Base-by-base conservation (phyloP, 1,284 basidiomycete genomes). In the Polyporus tsugae region DNA sequence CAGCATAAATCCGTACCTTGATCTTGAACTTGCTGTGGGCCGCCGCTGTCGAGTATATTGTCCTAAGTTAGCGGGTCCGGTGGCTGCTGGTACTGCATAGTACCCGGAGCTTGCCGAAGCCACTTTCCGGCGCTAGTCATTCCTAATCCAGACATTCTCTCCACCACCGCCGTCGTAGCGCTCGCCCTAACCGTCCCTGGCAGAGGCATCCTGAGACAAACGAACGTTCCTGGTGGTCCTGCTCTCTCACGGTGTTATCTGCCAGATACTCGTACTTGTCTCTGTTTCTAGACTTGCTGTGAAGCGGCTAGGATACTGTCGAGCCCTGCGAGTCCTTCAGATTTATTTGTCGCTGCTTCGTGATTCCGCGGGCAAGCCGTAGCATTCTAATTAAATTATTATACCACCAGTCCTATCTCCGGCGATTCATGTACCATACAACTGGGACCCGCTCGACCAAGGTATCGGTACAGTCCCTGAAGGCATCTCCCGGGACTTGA, bases 1-100 rank as follows among this genome's bases (percentile, higher is more conserved):
- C 76, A 77, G 70, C 73, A 72, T 63, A 69, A 68, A 71, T 61
- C 68, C 77, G 66, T 76, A 79, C 78, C 78, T 79, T 78, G 72
- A 72, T 76, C 77, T 79, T 80, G 78, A 78, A 71, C 75, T 77
- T 79, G 78, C 77, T 78, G 75, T 70, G 75, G 72, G 76, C 76
- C 78, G 75, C 71, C 77, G 76, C 73, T 76, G 77, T 76, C 70
- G 75, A 69, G 71, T 74, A 72, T 74, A 71, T 69, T 75, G 63
- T 69, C 71, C 62, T 72, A 64, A 64, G 67, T 42, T 29, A 13
- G 68, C 63, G 64, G 72, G n/a, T 11, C 65, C 67, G 74, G 76
- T 78, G 78, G 77, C 77, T 79, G 71, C 61, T 70, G 72, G 72
- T 72, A 73, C 78, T 79, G 68, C 60, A 72, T 60, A 79, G 78